Evolutionary conservation across 2,329 filamentous ascomycete genomes (phyloP).

Genomic region (Trichoderma guizhouense): DNA sequence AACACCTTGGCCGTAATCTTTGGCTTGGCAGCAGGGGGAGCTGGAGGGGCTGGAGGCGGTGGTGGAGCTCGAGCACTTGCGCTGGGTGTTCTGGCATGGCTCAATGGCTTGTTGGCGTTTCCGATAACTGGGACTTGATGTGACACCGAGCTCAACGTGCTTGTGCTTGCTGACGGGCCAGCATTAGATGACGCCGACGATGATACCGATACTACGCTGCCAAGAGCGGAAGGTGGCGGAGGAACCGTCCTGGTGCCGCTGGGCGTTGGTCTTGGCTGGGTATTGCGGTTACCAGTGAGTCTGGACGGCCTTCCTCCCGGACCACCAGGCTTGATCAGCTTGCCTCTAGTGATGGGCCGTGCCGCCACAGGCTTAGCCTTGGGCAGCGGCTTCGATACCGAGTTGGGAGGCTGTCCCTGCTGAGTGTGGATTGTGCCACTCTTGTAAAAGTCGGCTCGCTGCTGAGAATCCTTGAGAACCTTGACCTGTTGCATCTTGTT

Average conservation of each 20-base stretch:
- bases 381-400: slow-evolving; percentile 78
- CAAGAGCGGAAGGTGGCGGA: slow-evolving; percentile 33
- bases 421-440: slow-evolving; percentile 86
- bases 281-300: slow-evolving; percentile 49
- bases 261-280: slow-evolving; percentile 43
- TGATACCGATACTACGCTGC: slow-evolving; percentile 26
- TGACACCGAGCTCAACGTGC: slow-evolving; percentile 12
- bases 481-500: slow-evolving; percentile 88
- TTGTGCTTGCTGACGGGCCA: slow-evolving; percentile 19
- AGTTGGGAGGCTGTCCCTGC: slow-evolving; percentile 77
- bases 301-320: slow-evolving; percentile 78
- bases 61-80: slow-evolving; percentile 56
- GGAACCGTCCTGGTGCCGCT: slow-evolving; percentile 31
- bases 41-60: slow-evolving; percentile 62
- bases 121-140: slow-evolving; percentile 21
- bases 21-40: slow-evolving; percentile 35
- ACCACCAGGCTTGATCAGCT: slow-evolving; percentile 87
- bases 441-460: slow-evolving; percentile 84
- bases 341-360: slow-evolving; percentile 88
- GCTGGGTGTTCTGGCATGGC: slow-evolving; percentile 52
- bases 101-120: slow-evolving; percentile 32
- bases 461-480: slow-evolving; percentile 79
- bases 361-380: slow-evolving; percentile 82
- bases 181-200: slow-evolving; percentile 12
- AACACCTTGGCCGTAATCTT: slow-evolving; percentile 85